A percentile compares a stretch with the other conserved stretches of the same genome.
Evolutionary conservation across 306 rosid genomes (phyloP).

Genomic region (Gleditsia sinensis): DNA sequence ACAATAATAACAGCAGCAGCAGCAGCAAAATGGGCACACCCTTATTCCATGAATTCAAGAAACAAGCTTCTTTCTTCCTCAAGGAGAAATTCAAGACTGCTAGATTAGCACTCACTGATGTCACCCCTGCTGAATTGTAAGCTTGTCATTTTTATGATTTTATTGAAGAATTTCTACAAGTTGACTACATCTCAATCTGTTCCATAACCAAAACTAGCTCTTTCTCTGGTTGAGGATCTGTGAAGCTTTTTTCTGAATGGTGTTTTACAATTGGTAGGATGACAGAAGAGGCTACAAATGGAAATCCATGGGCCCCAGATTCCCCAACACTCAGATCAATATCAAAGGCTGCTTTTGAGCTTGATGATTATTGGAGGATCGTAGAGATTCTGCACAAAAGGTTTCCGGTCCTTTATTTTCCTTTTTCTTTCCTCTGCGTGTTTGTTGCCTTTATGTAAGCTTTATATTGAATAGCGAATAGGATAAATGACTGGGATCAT

Average conservation of each 20-base stretch:
- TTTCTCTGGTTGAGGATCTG: conserved; percentile 25
- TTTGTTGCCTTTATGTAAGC: neutral
- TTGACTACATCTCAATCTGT: neutral
- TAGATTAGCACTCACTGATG: conserved; percentile 94
- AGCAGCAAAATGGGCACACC: conserved; percentile 52
- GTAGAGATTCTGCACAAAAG: conserved; percentile 60
- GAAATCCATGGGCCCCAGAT: conserved; percentile 72
- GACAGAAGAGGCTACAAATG: conserved; percentile 86
- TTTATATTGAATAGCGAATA: neutral
- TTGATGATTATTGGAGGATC: conserved; percentile 81
- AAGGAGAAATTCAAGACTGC: conserved; percentile 93
- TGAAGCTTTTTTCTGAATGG: neutral
- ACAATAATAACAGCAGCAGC: conserved; percentile 40
- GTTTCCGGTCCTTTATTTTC: neutral
- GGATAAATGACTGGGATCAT: neutral
- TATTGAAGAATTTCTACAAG: conserved; percentile 16
- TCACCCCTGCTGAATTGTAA: conserved; percentile 85
- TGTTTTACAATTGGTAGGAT: conserved; percentile 45
- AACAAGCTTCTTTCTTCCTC: conserved; percentile 90
- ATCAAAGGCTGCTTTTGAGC: conserved; percentile 93
- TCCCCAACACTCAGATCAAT: conserved; percentile 72
- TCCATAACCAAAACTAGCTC: conserved; percentile 14
- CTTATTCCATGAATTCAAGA: conserved; percentile 73
- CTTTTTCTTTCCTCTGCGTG: neutral
- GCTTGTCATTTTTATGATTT: neutral